Conservation (phyloP, 129 eudicot species). For the Chrysanthemum makinoi region DNA sequence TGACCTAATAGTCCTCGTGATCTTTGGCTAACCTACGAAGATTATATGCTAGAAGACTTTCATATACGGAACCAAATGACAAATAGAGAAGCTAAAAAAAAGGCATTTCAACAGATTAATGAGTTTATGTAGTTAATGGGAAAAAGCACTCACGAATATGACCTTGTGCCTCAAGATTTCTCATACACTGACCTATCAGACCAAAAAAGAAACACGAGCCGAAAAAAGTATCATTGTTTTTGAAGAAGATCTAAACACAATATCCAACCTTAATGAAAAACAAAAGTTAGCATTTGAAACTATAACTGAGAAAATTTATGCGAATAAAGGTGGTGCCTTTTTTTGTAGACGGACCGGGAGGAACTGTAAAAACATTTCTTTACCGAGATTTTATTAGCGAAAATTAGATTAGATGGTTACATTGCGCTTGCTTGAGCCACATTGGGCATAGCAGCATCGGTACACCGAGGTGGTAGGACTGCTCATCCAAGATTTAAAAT, state of each 20-base stretch:
- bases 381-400: slow-evolving; percentile 5
- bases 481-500: neutral
- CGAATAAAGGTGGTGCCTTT: neutral
- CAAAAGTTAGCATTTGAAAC: neutral
- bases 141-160: neutral
- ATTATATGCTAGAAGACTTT: neutral
- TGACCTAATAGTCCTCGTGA: neutral
- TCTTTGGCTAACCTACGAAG: neutral
- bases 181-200: neutral
- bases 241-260: neutral
- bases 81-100: neutral
- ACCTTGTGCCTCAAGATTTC: neutral
- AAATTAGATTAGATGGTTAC: neutral
- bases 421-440: neutral
- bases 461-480: neutral
- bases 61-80: neutral
- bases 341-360: slow-evolving; percentile 3
- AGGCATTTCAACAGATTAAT: neutral
- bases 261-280: neutral
- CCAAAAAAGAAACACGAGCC: neutral
- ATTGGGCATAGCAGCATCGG: neutral
- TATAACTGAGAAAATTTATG: neutral
- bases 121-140: neutral
- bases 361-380: neutral
- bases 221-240: neutral